A percentile compares a stretch with the other conserved stretches of the same genome.
Conservation (phyloP, 2,329 filamentous ascomycete genomes). For the Trichophyton equinum region DNA sequence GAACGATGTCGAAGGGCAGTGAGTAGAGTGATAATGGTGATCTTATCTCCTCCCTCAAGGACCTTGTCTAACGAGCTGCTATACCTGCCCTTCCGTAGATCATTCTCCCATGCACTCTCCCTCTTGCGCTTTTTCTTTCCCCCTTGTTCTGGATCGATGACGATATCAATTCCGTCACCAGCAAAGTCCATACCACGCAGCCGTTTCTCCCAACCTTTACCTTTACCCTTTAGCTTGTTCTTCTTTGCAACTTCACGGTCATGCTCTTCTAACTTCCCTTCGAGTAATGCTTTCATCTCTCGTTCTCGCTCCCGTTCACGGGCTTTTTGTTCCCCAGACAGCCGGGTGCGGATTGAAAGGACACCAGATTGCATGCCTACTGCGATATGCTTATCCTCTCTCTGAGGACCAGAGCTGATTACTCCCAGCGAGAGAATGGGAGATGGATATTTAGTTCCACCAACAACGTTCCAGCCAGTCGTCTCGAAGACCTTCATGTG, state of each 20-base stretch:
- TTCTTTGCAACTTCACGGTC: slow-evolving; percentile 60
- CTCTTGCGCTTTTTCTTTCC: slow-evolving; percentile 51
- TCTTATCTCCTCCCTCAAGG: slow-evolving; percentile 48
- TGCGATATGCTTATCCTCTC: slow-evolving; percentile 80
- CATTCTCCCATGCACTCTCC: slow-evolving; percentile 65
- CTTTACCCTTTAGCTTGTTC: slow-evolving; percentile 47
- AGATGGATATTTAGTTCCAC: slow-evolving; percentile 81
- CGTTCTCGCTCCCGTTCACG: slow-evolving; percentile 64
- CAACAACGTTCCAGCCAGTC: slow-evolving; percentile 88
- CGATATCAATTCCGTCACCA: slow-evolving; percentile 74
- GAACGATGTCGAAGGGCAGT: slow-evolving; percentile 78
- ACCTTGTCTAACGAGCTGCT: slow-evolving; percentile 66
- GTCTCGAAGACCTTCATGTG: slow-evolving; percentile 97
- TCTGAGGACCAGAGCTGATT: slow-evolving; percentile 52
- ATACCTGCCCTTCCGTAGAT: slow-evolving; percentile 68
- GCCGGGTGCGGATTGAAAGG: slow-evolving; percentile 78
- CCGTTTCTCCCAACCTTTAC: slow-evolving; percentile 49
- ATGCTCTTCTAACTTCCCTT: slow-evolving; percentile 64
- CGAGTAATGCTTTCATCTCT: slow-evolving; percentile 71
- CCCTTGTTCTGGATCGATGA: slow-evolving; percentile 58
- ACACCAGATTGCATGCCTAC: slow-evolving; percentile 92
- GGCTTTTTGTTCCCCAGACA: slow-evolving; percentile 68
- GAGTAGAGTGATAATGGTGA: slow-evolving; percentile 61
- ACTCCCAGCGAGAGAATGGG: slow-evolving; percentile 77
- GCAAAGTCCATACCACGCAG: slow-evolving; percentile 63